phyloP scores from a whole-genome alignment of 2,329 filamentous ascomycete species.

The Raffaelea ambrosiae region DNA sequence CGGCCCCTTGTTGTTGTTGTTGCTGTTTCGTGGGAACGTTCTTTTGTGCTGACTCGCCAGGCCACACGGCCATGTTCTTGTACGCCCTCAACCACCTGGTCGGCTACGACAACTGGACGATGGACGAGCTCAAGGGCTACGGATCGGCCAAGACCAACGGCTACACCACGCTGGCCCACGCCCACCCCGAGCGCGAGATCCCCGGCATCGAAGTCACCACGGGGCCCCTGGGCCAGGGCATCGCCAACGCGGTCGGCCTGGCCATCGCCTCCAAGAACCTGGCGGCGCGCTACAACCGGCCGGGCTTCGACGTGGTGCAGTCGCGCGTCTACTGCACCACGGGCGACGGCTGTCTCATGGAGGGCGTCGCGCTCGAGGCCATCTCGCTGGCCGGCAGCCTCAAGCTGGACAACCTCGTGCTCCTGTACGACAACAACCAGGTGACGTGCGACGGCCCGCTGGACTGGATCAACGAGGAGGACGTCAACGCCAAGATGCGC shows the following conservation, averaged over 20 bases:
- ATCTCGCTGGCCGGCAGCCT: conserved; percentile 48
- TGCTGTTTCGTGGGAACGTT: too few relatives aligned
- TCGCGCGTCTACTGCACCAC: conserved; percentile 49
- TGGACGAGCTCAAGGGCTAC: conserved; percentile 49
- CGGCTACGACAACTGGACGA: conserved; percentile 45
- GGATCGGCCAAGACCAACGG: conserved; percentile 17
- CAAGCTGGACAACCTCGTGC: conserved; percentile 44
- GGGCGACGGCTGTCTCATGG: conserved; percentile 50
- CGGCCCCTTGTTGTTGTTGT: too few relatives aligned
- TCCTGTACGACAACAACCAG: conserved; percentile 55
- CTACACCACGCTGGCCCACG: conserved; percentile 40
- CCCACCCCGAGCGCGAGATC: conserved; percentile 49
- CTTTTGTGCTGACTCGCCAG: too few relatives aligned
- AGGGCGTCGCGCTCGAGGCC: conserved; percentile 49
- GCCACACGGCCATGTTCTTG: conserved; percentile 45
- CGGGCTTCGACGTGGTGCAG: conserved; percentile 36
- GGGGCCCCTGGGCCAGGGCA: conserved; percentile 48
- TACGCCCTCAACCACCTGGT: conserved; percentile 44
- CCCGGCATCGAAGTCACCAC: conserved; percentile 52
- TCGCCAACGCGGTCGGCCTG: conserved; percentile 52
- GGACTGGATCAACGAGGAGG: conserved; percentile 44
- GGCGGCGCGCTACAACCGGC: conserved; percentile 43
- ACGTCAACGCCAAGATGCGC: conserved; percentile 49
- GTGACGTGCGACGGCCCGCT: conserved; percentile 50
- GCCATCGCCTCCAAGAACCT: conserved; percentile 50